A percentile compares a stretch with the other conserved stretches of the same genome.
Conservation (phyloP, 257 asterid genomes). For the Ophiorrhiza pumila region DNA sequence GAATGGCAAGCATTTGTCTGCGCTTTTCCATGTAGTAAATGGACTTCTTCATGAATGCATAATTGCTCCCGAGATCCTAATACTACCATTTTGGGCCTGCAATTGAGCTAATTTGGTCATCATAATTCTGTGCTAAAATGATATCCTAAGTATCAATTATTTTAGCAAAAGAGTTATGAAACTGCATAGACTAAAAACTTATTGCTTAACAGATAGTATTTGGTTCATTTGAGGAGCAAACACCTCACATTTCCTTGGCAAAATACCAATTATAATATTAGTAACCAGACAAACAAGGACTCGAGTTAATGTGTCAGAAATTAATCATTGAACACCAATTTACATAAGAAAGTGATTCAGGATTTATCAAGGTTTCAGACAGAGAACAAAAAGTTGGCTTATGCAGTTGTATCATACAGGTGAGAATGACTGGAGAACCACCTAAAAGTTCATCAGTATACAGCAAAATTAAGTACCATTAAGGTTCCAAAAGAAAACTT, state of each 20-base stretch:
- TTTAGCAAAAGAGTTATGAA: neutral
- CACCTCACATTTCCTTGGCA: neutral
- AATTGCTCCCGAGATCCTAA: conserved; percentile 97
- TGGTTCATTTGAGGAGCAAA: neutral
- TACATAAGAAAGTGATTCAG: neutral
- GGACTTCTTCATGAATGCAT: conserved; percentile 89
- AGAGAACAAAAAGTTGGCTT: neutral
- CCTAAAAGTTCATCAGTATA: neutral
- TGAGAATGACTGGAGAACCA: neutral
- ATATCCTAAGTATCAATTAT: neutral
- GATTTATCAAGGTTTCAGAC: neutral
- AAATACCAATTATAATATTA: too few species aligned
- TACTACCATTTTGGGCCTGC: conserved; percentile 96
- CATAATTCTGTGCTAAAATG: conserved; percentile 6
- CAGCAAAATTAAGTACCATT: neutral
- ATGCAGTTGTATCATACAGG: neutral
- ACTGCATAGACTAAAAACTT: neutral
- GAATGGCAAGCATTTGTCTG: conserved; percentile 95
- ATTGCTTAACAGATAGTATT: neutral
- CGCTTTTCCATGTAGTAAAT: conserved; percentile 79
- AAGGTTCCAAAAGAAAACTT: neutral
- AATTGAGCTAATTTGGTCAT: conserved; percentile 25
- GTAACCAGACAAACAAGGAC: neutral
- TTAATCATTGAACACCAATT: neutral
- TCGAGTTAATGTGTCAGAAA: conserved; percentile 1